Percentiles rank a stretch among this genome's conserved stretches.
phyloP scores from a whole-genome alignment of 2,329 filamentous ascomycete genomes.

The Cordyceps pruinosa region DNA sequence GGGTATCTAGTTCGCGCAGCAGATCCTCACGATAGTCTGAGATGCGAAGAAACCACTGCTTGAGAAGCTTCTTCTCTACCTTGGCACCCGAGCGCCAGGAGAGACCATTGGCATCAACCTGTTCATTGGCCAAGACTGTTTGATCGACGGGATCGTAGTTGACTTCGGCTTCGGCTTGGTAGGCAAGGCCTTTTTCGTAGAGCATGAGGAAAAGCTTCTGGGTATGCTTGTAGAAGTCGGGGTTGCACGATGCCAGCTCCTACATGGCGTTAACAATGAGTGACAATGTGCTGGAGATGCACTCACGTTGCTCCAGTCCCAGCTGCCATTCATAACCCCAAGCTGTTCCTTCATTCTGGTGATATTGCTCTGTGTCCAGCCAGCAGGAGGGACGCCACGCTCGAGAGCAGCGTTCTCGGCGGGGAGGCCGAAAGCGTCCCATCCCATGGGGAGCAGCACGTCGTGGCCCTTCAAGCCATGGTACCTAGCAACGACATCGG shows the following conservation, averaged over 20 bases:
- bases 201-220: slow-evolving; percentile 79
- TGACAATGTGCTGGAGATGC: slow-evolving; percentile 12
- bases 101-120: slow-evolving; percentile 77
- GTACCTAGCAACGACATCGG: slow-evolving; percentile 75
- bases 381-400: slow-evolving; percentile 65
- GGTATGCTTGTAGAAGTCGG: slow-evolving; percentile 82
- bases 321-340: slow-evolving; percentile 68
- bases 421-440: slow-evolving; percentile 87
- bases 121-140: slow-evolving; percentile 86
- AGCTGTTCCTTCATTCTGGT: slow-evolving; percentile 78
- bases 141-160: slow-evolving; percentile 89
- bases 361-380: slow-evolving; percentile 78
- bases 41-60: slow-evolving; percentile 87
- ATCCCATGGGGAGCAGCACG: slow-evolving; percentile 85
- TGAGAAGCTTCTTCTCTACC: slow-evolving; percentile 70
- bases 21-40: slow-evolving; percentile 70
- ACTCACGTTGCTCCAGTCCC: slow-evolving; percentile 76
- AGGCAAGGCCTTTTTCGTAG: slow-evolving; percentile 66
- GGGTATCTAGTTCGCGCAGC: slow-evolving; percentile 60
- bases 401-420: slow-evolving; percentile 90
- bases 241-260: slow-evolving; percentile 80
- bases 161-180: slow-evolving; percentile 75
- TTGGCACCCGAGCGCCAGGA: slow-evolving; percentile 85
- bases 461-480: slow-evolving; percentile 65
- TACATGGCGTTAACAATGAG: slow-evolving; percentile 26